Conservation (phyloP, 106 monocot genomes). For the Dioscorea dumetorum region DNA sequence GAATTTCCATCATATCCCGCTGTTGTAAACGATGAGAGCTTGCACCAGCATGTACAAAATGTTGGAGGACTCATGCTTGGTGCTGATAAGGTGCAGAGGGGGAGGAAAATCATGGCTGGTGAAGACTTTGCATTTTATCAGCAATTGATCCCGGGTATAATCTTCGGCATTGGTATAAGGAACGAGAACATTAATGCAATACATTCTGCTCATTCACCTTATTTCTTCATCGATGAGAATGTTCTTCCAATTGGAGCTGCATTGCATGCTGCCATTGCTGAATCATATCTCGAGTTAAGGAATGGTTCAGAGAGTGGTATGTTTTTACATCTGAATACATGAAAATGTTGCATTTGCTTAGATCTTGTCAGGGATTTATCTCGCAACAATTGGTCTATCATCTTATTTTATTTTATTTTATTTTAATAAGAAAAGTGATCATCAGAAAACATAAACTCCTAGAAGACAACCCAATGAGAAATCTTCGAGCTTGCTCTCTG, state of each 20-base stretch:
- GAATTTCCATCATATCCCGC: constrained; percentile 58
- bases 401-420: too few relatives aligned
- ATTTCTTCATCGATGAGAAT: constrained; percentile 78
- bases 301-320: too few relatives aligned
- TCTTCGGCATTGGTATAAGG: constrained; percentile 61
- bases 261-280: constrained; percentile 58
- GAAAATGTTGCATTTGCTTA: too few relatives aligned
- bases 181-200: constrained; percentile 38
- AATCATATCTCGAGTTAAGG: constrained; percentile 25
- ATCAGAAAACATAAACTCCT: too few relatives aligned
- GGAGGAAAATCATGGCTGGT: constrained; percentile 76
- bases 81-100: constrained; percentile 38
- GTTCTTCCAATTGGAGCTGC: constrained; percentile 85
- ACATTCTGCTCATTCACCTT: constrained; percentile 55
- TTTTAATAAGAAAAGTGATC: too few relatives aligned
- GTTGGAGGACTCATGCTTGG: constrained; percentile 60
- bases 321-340: too few relatives aligned
- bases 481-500: too few relatives aligned
- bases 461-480: too few relatives aligned
- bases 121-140: constrained; percentile 94
- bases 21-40: constrained; percentile 51
- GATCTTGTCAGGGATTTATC: too few relatives aligned
- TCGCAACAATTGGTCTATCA: too few relatives aligned
- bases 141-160: constrained; percentile 69
- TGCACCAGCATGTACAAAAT: constrained; percentile 49